Evolutionary conservation across 176 grass and related monocot genomes (phyloP).

Genomic region (Aegilops umbellulata): DNA sequence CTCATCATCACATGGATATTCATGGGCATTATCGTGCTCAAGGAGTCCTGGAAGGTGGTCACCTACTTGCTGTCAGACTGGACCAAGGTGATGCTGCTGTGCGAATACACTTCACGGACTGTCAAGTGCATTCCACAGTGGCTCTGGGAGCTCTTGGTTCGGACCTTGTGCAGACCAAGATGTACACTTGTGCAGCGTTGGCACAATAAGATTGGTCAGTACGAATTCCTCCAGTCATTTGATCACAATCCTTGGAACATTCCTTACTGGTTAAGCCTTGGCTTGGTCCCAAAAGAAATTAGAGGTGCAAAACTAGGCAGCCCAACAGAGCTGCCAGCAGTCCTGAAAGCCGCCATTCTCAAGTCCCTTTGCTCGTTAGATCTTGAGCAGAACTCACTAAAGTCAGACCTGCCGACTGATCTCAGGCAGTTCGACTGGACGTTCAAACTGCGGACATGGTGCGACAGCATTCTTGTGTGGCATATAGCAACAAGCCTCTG

Average conservation of each 20-base stretch:
- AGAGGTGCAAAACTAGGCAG: neutral
- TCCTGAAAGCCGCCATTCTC: neutral
- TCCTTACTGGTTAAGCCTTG: neutral
- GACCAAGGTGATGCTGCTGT: constrained; percentile 15
- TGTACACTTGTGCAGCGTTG: neutral
- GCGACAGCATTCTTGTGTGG: neutral
- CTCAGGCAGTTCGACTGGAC: neutral
- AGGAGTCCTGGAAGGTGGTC: constrained; percentile 23
- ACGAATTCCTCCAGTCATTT: neutral
- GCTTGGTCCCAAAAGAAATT: neutral
- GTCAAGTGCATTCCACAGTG: neutral
- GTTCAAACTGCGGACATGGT: neutral
- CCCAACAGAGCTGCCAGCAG: neutral
- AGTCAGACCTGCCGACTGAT: neutral
- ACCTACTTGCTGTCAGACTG: constrained; percentile 11
- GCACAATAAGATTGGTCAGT: constrained; percentile 12
- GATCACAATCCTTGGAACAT: neutral
- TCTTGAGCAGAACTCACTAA: neutral
- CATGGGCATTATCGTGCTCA: neutral
- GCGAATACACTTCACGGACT: neutral
- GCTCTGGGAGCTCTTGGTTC: neutral
- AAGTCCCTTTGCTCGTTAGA: neutral
- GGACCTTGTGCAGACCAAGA: neutral
- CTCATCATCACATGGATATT: constrained; percentile 17
- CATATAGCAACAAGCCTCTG: constrained; percentile 28